Evolutionary conservation across 331 rosid species (phyloP).

Genomic region (Acacia pycnantha): DNA sequence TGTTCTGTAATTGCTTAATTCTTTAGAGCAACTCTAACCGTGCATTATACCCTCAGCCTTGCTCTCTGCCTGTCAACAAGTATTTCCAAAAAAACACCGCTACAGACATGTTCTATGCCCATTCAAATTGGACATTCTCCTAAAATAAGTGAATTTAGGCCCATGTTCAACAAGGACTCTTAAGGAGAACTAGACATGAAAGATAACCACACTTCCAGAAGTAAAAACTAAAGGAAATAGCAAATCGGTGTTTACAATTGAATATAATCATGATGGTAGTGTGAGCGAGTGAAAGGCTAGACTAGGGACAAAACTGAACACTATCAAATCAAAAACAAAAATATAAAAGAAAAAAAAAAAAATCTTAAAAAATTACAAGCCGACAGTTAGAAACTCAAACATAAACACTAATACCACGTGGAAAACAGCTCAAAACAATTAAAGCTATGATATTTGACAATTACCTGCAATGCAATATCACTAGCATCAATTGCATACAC

Average conservation of each 20-base stretch:
- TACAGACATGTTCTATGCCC: too few species aligned
- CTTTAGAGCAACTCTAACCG: too few species aligned
- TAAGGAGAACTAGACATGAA: background rate
- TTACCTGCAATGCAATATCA: constrained; percentile 56
- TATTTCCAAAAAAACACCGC: too few species aligned
- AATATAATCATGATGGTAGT: background rate
- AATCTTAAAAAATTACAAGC: background rate
- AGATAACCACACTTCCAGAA: background rate
- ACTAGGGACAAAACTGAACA: background rate
- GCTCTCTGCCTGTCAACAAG: too few species aligned
- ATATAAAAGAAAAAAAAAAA: background rate
- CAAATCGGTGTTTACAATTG: background rate
- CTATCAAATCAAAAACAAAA: background rate
- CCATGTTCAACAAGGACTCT: background rate
- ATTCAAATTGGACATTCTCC: too few species aligned
- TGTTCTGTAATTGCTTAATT: too few species aligned
- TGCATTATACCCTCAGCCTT: too few species aligned
- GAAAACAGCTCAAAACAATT: background rate
- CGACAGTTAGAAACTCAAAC: background rate
- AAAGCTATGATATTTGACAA: constrained; percentile 29
- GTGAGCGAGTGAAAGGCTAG: background rate
- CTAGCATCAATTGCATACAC: constrained; percentile 60
- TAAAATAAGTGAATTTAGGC: too few species aligned
- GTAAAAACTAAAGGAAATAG: background rate
- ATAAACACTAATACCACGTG: background rate